Percentiles rank a stretch among this genome's conserved stretches.
These are phyloP conservation scores for Hansenula lynferdii DNA, from an alignment of 1,139 yeast genomes.

Conservation along the genomic window DNA sequence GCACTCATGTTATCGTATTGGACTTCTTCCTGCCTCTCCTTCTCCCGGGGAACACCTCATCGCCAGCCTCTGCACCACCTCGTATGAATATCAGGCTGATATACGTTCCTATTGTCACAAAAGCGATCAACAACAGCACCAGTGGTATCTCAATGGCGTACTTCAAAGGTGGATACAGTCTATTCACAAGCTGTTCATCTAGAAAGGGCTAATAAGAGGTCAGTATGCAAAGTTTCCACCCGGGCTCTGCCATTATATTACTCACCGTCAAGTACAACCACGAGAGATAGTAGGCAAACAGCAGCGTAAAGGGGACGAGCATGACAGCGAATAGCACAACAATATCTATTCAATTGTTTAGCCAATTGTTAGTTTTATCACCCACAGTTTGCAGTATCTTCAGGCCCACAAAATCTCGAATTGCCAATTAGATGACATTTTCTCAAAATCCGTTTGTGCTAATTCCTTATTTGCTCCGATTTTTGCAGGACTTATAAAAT, in stretches of 20 bases:
- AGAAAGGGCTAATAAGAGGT: conserved; percentile 51
- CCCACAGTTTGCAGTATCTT: no score
- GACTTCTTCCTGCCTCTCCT: neutral
- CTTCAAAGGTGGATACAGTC: conserved; percentile 71
- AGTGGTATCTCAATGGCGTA: conserved; percentile 80
- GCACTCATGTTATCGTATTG: neutral
- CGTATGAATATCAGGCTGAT: conserved; percentile 33
- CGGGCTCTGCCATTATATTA: no score
- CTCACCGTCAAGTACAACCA: conserved; percentile 1
- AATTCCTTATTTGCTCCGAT: no score
- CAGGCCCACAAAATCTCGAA: no score
- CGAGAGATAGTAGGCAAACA: neutral
- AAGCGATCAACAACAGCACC: conserved; percentile 39
- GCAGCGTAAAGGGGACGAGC: neutral
- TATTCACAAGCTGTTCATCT: conserved; percentile 46
- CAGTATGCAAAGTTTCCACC: no score
- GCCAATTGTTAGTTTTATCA: no score
- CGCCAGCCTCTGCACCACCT: no score
- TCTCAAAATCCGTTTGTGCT: no score
- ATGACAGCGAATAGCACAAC: neutral
- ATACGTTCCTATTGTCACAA: conserved; percentile 63
- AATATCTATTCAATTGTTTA: neutral
- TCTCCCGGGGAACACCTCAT: no score
- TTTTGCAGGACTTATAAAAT: no score
- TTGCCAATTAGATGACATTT: no score